Evolutionary conservation across 192 early-diverging fungal genomes (phyloP).

Genomic region (Backusella morwellensis): DNA sequence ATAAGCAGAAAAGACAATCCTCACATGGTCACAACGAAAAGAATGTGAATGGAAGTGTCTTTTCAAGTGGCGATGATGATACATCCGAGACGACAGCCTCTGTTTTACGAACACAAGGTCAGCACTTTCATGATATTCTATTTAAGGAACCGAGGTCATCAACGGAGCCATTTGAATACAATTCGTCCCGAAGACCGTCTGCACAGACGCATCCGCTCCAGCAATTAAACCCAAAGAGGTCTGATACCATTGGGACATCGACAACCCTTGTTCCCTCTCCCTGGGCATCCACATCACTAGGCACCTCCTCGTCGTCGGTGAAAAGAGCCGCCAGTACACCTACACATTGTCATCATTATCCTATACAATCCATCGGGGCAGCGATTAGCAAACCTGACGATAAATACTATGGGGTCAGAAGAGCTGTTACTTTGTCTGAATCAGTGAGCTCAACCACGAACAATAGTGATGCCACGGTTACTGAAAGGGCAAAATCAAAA

Average conservation of each 20-base stretch:
- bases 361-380: neutral
- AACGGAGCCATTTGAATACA: constrained; percentile 11
- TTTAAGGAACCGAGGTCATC: constrained; percentile 1
- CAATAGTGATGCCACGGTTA: neutral
- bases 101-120: neutral
- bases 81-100: neutral
- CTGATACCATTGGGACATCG: constrained; percentile 2
- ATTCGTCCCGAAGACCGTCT: neutral
- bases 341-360: neutral
- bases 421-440: neutral
- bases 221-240: neutral
- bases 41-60: too few relatives aligned
- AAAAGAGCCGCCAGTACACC: constrained; percentile 11
- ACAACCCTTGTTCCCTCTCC: constrained; percentile 4
- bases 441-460: neutral
- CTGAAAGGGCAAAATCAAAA: neutral
- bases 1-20: neutral
- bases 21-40: neutral
- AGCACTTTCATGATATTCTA: neutral
- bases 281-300: neutral
- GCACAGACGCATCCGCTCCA: constrained; percentile 5
- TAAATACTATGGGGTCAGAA: constrained; percentile 1
- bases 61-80: neutral
- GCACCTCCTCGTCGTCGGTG: neutral
- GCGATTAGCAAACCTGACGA: constrained; percentile 23